Evolutionary conservation across 2,329 filamentous ascomycete genomes (phyloP).

Genomic region (Fusarium cicatricum): DNA sequence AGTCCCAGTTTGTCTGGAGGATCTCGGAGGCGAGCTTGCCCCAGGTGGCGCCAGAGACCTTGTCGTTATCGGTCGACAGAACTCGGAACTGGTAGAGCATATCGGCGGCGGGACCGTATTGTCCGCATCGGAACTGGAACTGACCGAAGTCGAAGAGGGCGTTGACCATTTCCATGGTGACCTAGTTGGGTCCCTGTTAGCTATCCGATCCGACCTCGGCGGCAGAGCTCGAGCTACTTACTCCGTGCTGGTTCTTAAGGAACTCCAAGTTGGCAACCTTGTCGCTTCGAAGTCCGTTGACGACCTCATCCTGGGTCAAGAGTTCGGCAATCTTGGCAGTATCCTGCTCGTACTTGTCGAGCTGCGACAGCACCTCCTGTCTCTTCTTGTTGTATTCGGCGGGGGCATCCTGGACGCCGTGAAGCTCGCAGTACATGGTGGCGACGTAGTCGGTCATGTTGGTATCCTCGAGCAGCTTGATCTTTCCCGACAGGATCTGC

Average conservation of each 20-base stretch:
- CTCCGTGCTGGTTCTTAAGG: conserved; percentile 94
- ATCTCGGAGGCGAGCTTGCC: conserved; percentile 98
- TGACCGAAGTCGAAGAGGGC: conserved; percentile 94
- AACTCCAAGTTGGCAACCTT: conserved; percentile 99
- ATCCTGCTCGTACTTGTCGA: conserved; percentile 86
- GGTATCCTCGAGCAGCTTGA: conserved; percentile 92
- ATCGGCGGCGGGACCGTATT: conserved; percentile 89
- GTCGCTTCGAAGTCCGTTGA: conserved; percentile 90
- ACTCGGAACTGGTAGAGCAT: conserved; percentile 98
- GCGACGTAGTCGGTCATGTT: conserved; percentile 99
- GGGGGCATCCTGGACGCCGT: conserved; percentile 79
- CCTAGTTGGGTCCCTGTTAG: conserved; percentile 53
- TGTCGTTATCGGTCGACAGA: conserved; percentile 97
- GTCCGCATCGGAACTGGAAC: conserved; percentile 97
- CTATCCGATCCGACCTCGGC: conserved; percentile 8
- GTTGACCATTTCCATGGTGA: conserved; percentile 95
- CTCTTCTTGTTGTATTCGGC: conserved; percentile 89
- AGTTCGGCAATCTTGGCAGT: conserved; percentile 89
- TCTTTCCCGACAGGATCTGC: conserved; percentile 86
- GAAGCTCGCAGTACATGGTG: conserved; percentile 87
- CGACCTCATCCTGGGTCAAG: conserved; percentile 86
- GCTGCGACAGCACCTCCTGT: conserved; percentile 83
- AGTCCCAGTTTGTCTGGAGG: conserved; percentile 93
- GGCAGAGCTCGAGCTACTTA: conserved; percentile 53
- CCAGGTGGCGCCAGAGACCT: conserved; percentile 95